phyloP scores from a whole-genome alignment of 371 early-diverging fungal species.

The Gilbertella persicaria region DNA sequence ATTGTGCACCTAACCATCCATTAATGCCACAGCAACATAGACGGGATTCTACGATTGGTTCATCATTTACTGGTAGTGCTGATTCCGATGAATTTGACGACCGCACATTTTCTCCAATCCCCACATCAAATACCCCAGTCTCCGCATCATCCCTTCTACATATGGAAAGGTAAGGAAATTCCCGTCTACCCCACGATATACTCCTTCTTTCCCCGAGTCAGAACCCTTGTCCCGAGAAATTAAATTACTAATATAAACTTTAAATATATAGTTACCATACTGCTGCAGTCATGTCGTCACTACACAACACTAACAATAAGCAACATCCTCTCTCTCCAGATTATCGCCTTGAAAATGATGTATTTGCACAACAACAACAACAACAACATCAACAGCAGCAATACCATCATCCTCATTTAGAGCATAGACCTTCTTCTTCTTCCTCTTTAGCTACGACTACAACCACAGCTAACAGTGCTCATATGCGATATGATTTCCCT shows the following conservation, averaged over 20 bases:
- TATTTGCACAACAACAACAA: conserved; percentile 8
- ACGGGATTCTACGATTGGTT: conserved; percentile 25
- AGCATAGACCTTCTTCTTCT: conserved; percentile 1
- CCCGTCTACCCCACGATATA: conserved; percentile 1
- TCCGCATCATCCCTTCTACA: conserved; percentile 25
- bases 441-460: conserved; percentile 3
- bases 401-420: neutral
- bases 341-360: conserved; percentile 17
- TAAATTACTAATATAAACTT: conserved; percentile 10
- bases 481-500: conserved; percentile 12
- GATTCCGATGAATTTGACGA: conserved; percentile 28
- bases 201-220: conserved; percentile 12
- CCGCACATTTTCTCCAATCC: conserved; percentile 23
- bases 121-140: conserved; percentile 25
- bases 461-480: neutral
- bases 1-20: conserved; percentile 16
- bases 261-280: conserved; percentile 16
- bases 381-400: conserved; percentile 9
- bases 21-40: conserved; percentile 19
- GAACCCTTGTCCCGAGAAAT: neutral
- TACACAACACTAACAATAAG: conserved; percentile 16
- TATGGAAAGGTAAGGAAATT: conserved; percentile 30
- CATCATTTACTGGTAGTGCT: conserved; percentile 29
- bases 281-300: conserved; percentile 24
- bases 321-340: conserved; percentile 22